Evolutionary conservation across 176 grass and related monocot genomes (phyloP).

Genomic region (Pharus latifolius): DNA sequence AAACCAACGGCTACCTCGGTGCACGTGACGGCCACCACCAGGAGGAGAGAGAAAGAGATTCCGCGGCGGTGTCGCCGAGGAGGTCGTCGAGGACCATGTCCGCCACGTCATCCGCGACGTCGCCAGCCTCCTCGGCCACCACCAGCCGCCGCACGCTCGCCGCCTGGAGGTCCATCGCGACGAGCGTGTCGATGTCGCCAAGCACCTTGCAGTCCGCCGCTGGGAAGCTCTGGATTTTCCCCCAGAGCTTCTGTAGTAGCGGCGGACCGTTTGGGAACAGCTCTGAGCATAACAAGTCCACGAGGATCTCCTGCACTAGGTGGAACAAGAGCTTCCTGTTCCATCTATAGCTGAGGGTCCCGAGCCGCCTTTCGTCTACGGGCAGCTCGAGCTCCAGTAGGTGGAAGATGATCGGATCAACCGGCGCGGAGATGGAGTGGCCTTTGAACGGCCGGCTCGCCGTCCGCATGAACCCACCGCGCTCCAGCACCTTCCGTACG

Average conservation of each 20-base stretch:
- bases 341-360: slow-evolving; percentile 47
- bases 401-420: slow-evolving; percentile 82
- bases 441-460: neutral
- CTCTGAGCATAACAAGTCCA: neutral
- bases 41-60: neutral
- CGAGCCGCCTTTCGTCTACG: neutral
- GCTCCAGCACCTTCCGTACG: slow-evolving; percentile 41
- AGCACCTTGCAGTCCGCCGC: slow-evolving; percentile 50
- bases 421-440: neutral
- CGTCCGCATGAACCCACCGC: slow-evolving; percentile 30
- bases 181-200: slow-evolving; percentile 68
- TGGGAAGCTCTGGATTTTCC: slow-evolving; percentile 28
- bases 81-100: slow-evolving; percentile 46
- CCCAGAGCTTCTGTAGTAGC: slow-evolving; percentile 36
- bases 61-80: slow-evolving; percentile 35
- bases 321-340: slow-evolving; percentile 91
- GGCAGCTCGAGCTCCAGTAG: slow-evolving; percentile 67
- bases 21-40: neutral
- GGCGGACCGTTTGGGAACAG: neutral
- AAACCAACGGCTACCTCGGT: neutral
- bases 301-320: slow-evolving; percentile 50
- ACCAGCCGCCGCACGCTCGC: slow-evolving; percentile 14
- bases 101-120: slow-evolving; percentile 47
- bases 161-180: slow-evolving; percentile 24
- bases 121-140: slow-evolving; percentile 29